Evolutionary conservation across 2,329 filamentous ascomycete genomes (phyloP), one percentile per base, ranked within the genome.

Genomic region (Fusarium algeriense): DNA sequence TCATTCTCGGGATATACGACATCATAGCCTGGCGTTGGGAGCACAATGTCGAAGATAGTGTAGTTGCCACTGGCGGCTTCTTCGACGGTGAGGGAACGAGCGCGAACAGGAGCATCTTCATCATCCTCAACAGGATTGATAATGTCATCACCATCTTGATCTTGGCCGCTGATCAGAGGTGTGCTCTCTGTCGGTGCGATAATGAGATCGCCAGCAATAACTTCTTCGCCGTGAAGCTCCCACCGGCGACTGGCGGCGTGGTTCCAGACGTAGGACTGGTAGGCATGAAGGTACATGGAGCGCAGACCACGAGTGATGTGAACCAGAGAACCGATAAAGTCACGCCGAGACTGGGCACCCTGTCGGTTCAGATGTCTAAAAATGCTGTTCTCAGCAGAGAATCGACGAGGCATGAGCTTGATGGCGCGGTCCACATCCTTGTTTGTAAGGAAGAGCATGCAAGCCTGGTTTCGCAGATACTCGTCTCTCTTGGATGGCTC

Each of bases 251-350:
- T 94, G 3, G 90, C 93, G 15, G 90, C 93, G 73, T 90, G 89
- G 82, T 99, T 99, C 95, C 95, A 99, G 12, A 99, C 91, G 40
- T 94, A 88, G 9, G 93, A 97, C 80, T 99, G 96, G 81, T 98
- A 98, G 8, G 96, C 95, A 80, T 99, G 96, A 19, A 97, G 91
- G 79, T 98, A 99, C 92, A 99, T 98, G 64, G 94, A 89, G 45
- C 94, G 89, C 75, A 98, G 85, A 52, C 93, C 93, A 20, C 95
- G 88, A 28, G 92, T 92, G 69, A 99, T 95, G 58, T 88, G 87
- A 77, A 92, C 88, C 55, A 99, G 82, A 2, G 96, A 94, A 28
- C 95, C 95, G 65, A 93, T 87, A 79, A 89, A 96, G 81, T 99
- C 95, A 45, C 86, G 87, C 41, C 82, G 82, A 26, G 86, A 85